Base-by-base conservation (phyloP, 1,284 basidiomycete genomes). In the Chiua sp. region DNA sequence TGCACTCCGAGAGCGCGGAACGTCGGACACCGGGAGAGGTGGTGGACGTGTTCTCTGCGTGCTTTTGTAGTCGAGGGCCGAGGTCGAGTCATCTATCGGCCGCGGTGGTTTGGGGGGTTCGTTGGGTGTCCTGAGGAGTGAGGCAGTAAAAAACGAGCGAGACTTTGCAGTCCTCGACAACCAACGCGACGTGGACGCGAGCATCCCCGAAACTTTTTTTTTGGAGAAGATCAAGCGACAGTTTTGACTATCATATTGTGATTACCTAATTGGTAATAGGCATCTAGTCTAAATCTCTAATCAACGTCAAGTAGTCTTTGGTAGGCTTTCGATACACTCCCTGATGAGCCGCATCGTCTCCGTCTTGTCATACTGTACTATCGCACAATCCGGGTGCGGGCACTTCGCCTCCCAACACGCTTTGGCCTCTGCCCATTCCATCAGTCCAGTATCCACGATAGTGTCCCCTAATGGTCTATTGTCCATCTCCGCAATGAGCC, bases 51-150 rank as follows among this genome's bases (percentile, higher is more conserved):
- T 84, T 58, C 82, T 82, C 68, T 94, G 90, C 7, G 82, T 75
- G 59, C 74, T 89, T 82, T 97, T 96, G 86, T 98, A 98, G 78
- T 98, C 95, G 65, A 98, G 82, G 13, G 97, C 97, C 35, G 92
- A 94, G 1, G 96, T 98, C 49, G 92, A 94, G 77, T 96, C 94
- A 73, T 94, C 89, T 64, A 96, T 91, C 15, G 82, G 83, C 53
- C 83, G 85, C 5, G 90, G 90, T 18, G 86, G 85, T 69, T 81
- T 85, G 63, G 80, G 69, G 60, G 71, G 67, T 47, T 75, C 76
- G 46, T 73, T 47, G 22, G 59, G 23, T 11, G 55, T 32, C 56
- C 62, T 63, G 44, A 72, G 56, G 30, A 60, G 26, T 8, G 59
- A 55, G 2, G 65, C 44, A 18, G 60, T 57, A 8, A 55, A 30